phyloP scores from a whole-genome alignment of 2,329 filamentous ascomycete genomes.

The Pestalotiopsis sp. region DNA sequence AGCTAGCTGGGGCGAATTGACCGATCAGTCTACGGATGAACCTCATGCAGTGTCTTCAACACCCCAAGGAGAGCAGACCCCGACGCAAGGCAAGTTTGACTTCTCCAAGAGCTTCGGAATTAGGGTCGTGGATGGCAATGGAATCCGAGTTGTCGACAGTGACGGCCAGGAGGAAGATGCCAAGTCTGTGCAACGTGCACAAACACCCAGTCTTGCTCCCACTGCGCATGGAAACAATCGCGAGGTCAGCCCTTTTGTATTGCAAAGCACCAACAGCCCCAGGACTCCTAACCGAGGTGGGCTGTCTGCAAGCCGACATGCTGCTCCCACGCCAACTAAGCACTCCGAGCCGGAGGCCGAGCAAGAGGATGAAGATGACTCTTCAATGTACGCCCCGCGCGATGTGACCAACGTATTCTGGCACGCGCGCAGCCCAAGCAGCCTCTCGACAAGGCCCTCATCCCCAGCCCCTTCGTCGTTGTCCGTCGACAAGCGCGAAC shows the following conservation, averaged over 20 bases:
- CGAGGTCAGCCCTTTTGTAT: slow-evolving; percentile 8
- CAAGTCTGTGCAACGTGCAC: background rate
- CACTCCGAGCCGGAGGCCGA: background rate
- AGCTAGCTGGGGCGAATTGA: background rate
- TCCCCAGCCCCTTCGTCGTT: slow-evolving; percentile 31
- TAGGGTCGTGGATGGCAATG: background rate
- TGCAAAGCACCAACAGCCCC: slow-evolving; percentile 2
- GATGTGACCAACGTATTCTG: slow-evolving; percentile 36
- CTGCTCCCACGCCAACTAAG: background rate
- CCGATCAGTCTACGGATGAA: background rate
- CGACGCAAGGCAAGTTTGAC: slow-evolving; percentile 3
- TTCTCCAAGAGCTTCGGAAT: slow-evolving; percentile 1
- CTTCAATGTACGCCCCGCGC: slow-evolving; percentile 24
- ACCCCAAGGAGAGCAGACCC: background rate
- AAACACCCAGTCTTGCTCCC: slow-evolving; percentile 7
- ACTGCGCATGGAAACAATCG: background rate
- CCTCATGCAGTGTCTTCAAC: background rate
- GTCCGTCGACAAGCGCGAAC: slow-evolving; percentile 32
- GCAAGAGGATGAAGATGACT: slow-evolving; percentile 17
- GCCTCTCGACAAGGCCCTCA: slow-evolving; percentile 34
- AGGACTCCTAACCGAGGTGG: slow-evolving; percentile 7
- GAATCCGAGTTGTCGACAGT: background rate
- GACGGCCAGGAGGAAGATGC: background rate
- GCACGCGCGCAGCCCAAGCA: slow-evolving; percentile 36
- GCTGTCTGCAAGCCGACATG: background rate